Base-by-base conservation (phyloP, 1,284 basidiomycete species). In the Leccinum colubrinum region DNA sequence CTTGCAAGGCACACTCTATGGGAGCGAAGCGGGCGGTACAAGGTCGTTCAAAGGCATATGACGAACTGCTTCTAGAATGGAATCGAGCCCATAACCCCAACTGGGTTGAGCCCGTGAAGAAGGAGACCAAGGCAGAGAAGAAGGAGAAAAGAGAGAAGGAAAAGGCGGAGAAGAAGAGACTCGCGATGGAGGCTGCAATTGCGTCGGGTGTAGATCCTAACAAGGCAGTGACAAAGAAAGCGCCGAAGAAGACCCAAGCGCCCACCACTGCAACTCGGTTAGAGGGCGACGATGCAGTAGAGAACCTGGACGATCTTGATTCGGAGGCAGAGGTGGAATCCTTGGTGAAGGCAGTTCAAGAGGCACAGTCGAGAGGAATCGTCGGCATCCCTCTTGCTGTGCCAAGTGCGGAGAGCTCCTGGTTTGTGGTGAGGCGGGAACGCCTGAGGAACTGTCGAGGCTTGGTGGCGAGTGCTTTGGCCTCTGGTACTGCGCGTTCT, bases 1-100 rank as follows among this genome's bases (percentile, higher is more conserved):
- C 97, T 0, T 99, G 97, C 83, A 99, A 99, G 77, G 95, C 97
- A 4, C 97, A 99, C 74, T 92, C 94, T 1, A 97, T 99, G 91
- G 95, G 95, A 35, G 93, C 95, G 27, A 99, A 99, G 76, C 91
- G 97, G 20, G 85, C 93, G 6, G 95, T 99, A 0, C 83, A 86
- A 66, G 95, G 95, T 33, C 91, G 97, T 8, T 93, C 93, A 0
- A 86, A 90, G 56, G 77, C 80, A 2, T 99, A 95, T 75, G 96
- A 98, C 71, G 89, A 90, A 60, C 84, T 99, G 9, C 83, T 95
- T 14, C 81, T 93, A 50, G 96, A 98, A 62, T 98, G 95, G 94
- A 93, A 97, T 69, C 89, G 94, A 50, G 87, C 86, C 41, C 87
- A 96, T 72, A 96, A 97, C 68, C 95, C 95, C 1, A 94, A 95